Percentiles rank a stretch among this genome's conserved stretches.
These are phyloP conservation scores for Rhodosporidiobolus sp. DNA, from an alignment of 768 basidiomycete species.

Conservation along the genomic window DNA sequence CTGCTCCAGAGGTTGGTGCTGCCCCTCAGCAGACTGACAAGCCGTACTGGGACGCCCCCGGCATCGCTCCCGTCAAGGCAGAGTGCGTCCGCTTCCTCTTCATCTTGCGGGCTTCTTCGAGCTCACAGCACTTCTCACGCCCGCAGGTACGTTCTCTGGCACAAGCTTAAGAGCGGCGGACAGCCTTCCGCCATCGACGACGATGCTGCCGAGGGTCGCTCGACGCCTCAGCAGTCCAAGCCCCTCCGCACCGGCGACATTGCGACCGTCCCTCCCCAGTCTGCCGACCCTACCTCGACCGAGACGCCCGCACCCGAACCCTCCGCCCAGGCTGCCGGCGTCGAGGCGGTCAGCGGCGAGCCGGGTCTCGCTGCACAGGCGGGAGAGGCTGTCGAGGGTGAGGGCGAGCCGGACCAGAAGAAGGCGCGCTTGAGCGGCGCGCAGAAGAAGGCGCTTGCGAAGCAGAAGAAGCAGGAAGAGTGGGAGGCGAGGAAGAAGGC, in stretches of 20 bases:
- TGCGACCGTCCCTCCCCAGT: constrained; percentile 2
- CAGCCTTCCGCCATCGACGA: constrained; percentile 5
- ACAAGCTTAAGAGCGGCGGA: constrained; percentile 14
- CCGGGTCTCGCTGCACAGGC: background rate
- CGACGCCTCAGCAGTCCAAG: constrained; percentile 4
- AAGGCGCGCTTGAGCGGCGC: constrained; percentile 47
- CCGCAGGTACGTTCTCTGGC: constrained; percentile 27
- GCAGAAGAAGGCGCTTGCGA: constrained; percentile 55
- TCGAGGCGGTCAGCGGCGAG: background rate
- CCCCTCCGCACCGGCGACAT: constrained; percentile 9
- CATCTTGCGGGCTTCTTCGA: background rate
- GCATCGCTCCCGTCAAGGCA: constrained; percentile 10
- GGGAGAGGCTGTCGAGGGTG: constrained; percentile 8
- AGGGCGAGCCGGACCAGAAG: constrained; percentile 44
- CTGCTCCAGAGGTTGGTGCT: background rate
- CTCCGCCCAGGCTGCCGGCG: background rate
- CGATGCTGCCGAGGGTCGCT: constrained; percentile 34
- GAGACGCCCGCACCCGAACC: background rate
- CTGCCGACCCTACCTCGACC: background rate
- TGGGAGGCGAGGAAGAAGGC: constrained; percentile 34
- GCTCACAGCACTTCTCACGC: background rate
- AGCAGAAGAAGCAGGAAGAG: constrained; percentile 68
- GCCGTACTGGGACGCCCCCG: background rate
- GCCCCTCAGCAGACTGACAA: no score
- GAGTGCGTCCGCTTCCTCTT: background rate